A percentile compares a stretch with the other conserved stretches of the same genome.
Evolutionary conservation across 495 filamentous ascomycete species (phyloP).

Genomic region (Penicillium canescens): DNA sequence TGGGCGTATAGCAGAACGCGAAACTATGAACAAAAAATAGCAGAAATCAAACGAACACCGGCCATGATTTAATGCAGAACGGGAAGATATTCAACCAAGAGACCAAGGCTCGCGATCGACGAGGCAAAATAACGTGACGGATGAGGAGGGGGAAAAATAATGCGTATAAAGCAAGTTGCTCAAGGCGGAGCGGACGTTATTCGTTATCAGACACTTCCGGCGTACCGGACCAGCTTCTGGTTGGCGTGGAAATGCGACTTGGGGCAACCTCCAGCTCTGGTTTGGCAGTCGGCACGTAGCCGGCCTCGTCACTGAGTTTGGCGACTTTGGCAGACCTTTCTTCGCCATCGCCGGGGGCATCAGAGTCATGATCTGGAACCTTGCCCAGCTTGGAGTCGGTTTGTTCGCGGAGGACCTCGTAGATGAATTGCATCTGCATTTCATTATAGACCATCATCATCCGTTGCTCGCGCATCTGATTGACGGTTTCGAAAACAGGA

Average conservation of each 20-base stretch:
- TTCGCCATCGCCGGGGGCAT: constrained; percentile 23
- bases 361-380: constrained; percentile 3
- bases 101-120: constrained; percentile 14
- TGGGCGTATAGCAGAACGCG: background rate
- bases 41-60: constrained; percentile 25
- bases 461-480: constrained; percentile 81
- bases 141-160: constrained; percentile 2
- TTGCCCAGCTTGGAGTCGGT: constrained; percentile 57
- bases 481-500: constrained; percentile 72
- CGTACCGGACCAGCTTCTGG: constrained; percentile 31
- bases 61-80: constrained; percentile 32
- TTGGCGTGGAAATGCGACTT: constrained; percentile 28
- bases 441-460: constrained; percentile 96
- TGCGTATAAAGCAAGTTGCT: constrained; percentile 10
- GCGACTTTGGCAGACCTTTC: constrained; percentile 43
- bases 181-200: constrained; percentile 17
- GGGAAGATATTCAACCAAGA: constrained; percentile 14
- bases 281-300: constrained; percentile 36
- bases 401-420: constrained; percentile 77
- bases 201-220: constrained; percentile 39
- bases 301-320: constrained; percentile 35
- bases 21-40: constrained; percentile 2
- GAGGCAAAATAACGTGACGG: constrained; percentile 9
- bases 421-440: constrained; percentile 84
- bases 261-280: constrained; percentile 39